Conservation (phyloP, 106 monocot genomes). For the Dendrobium officinale region DNA sequence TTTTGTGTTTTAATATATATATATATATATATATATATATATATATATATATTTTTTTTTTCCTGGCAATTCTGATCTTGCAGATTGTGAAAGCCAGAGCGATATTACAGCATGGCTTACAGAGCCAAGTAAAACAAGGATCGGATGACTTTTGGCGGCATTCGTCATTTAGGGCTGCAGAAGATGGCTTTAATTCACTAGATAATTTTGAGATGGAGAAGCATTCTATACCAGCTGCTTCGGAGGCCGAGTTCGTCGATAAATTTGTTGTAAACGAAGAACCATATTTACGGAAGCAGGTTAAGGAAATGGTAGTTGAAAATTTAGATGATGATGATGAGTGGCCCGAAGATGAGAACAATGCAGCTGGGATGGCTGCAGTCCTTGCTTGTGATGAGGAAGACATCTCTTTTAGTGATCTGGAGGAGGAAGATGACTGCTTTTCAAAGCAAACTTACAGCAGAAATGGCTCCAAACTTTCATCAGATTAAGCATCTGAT, state of each 20-base stretch:
- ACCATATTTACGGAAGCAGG: neutral
- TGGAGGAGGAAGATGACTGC: conserved; percentile 31
- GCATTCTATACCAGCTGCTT: conserved; percentile 7
- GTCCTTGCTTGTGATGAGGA: conserved; percentile 25
- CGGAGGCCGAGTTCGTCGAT: conserved; percentile 18
- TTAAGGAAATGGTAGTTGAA: neutral
- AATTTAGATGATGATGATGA: conserved; percentile 16
- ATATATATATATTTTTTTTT: too few species aligned
- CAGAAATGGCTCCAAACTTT: neutral
- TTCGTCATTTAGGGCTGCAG: conserved; percentile 1
- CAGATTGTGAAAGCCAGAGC: conserved; percentile 57
- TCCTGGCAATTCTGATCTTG: too few species aligned
- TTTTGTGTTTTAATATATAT: too few species aligned
- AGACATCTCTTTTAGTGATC: conserved; percentile 57
- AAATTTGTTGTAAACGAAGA: conserved; percentile 34
- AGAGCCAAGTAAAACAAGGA: conserved; percentile 17
- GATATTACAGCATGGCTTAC: conserved; percentile 31
- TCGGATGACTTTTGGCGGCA: neutral
- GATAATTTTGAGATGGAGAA: conserved; percentile 31
- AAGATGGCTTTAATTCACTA: too few species aligned
- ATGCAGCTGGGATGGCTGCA: conserved; percentile 1
- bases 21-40: too few species aligned
- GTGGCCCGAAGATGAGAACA: conserved; percentile 37
- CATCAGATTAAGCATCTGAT: neutral
- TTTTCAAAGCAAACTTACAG: conserved; percentile 10